Conservation (phyloP, 768 basidiomycete genomes). For the Hortiboletus campestris region DNA sequence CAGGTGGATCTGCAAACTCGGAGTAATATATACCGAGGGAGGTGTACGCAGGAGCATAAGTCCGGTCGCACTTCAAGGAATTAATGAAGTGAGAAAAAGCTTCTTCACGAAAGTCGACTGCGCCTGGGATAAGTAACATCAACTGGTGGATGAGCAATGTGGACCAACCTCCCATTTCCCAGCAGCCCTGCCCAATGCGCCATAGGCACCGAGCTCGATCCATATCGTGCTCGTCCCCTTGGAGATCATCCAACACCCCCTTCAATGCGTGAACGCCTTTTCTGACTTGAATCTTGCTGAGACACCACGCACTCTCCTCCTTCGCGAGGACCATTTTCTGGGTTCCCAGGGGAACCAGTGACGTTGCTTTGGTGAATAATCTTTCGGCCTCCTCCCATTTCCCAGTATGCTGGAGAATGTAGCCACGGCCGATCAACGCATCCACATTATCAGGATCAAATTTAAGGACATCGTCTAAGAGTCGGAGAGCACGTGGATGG, state of each 20-base stretch:
- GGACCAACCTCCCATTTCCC: constrained; percentile 66
- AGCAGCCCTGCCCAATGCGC: constrained; percentile 76
- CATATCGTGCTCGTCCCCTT: constrained; percentile 45
- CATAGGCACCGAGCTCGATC: constrained; percentile 80
- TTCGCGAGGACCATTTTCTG: constrained; percentile 57
- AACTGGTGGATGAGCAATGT: neutral
- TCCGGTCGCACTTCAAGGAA: constrained; percentile 69
- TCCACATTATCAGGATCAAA: constrained; percentile 59
- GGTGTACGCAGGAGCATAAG: constrained; percentile 90
- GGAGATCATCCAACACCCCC: constrained; percentile 43
- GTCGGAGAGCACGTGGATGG: constrained; percentile 70
- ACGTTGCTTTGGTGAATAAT: constrained; percentile 59
- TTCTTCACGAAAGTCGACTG: constrained; percentile 53
- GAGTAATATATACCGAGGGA: constrained; percentile 90
- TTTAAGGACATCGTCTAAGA: constrained; percentile 71
- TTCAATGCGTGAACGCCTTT: constrained; percentile 49
- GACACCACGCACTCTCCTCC: constrained; percentile 88
- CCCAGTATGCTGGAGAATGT: constrained; percentile 59
- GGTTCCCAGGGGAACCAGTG: constrained; percentile 44
- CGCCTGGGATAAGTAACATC: neutral
- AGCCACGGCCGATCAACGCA: constrained; percentile 73
- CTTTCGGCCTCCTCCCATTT: constrained; percentile 68
- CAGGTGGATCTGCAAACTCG: constrained; percentile 66
- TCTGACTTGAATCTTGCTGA: constrained; percentile 48
- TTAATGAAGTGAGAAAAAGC: constrained; percentile 79